Evolutionary conservation across 1,284 basidiomycete genomes (phyloP).

Genomic region (Cutaneotrichosporon spelunceum): DNA sequence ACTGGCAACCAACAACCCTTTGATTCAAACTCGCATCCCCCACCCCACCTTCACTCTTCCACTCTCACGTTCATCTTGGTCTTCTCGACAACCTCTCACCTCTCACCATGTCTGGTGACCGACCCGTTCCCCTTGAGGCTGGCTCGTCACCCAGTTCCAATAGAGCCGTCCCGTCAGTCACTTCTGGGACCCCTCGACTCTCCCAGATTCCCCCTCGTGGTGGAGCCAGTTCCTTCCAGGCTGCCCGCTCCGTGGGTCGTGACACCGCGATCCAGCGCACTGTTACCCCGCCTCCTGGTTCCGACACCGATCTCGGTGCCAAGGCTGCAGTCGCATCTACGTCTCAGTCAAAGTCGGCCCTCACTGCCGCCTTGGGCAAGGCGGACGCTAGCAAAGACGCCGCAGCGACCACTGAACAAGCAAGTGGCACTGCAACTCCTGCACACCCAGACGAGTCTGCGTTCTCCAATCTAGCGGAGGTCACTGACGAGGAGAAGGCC

Average conservation of each 20-base stretch:
- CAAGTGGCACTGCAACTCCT: constrained; percentile 12
- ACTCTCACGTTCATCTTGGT: background rate
- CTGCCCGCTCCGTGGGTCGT: background rate
- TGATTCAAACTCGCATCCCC: background rate
- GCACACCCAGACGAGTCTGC: constrained; percentile 31
- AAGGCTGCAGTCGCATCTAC: constrained; percentile 5
- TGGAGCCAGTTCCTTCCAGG: constrained; percentile 10
- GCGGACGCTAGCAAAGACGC: background rate
- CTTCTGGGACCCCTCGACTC: constrained; percentile 18
- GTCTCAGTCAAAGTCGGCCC: constrained; percentile 9
- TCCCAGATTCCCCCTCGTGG: constrained; percentile 19
- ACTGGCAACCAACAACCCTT: background rate
- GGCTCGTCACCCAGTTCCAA: background rate
- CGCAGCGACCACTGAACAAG: background rate
- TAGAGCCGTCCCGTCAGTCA: background rate
- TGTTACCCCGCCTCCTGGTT: background rate
- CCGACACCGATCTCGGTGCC: constrained; percentile 12
- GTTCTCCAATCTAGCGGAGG: constrained; percentile 43
- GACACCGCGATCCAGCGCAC: background rate
- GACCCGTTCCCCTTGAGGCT: background rate
- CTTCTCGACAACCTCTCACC: background rate
- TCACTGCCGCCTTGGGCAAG: constrained; percentile 14
- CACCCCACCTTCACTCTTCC: background rate
- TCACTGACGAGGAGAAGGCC: constrained; percentile 73
- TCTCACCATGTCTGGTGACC: background rate